Percentiles rank a stretch among this genome's conserved stretches.
phyloP scores from a whole-genome alignment of 805 yeast species.

The Suhomyces emberorum region DNA sequence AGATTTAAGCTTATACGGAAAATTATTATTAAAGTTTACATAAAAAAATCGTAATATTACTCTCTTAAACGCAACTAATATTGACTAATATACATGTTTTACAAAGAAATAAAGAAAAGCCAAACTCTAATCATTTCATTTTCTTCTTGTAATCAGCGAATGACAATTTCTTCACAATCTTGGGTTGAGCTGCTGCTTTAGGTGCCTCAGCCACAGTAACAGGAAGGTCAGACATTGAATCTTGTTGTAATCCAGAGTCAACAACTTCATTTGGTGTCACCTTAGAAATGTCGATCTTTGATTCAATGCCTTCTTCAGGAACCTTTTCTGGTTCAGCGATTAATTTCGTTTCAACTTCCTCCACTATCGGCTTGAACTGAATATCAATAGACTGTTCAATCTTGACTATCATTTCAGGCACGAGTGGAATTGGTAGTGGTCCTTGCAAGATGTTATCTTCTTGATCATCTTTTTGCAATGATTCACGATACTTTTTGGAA shows the following conservation, averaged over 20 bases:
- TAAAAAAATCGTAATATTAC: too few relatives aligned
- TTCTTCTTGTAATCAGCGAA: conserved; percentile 74
- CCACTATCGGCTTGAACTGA: conserved; percentile 22
- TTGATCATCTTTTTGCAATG: conserved; percentile 1
- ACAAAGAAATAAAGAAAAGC: too few relatives aligned
- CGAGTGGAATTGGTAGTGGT: conserved; percentile 19
- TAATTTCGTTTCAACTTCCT: conserved; percentile 13
- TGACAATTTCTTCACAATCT: conserved; percentile 53
- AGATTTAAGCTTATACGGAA: too few relatives aligned
- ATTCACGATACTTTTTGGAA: not conserved
- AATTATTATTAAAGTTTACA: too few relatives aligned
- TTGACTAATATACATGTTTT: too few relatives aligned
- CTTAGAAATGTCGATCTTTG: not conserved
- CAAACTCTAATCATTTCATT: conserved; percentile 27
- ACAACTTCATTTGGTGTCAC: conserved; percentile 1
- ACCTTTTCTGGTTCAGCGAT: conserved; percentile 1
- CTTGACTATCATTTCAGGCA: conserved; percentile 21
- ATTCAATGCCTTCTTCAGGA: conserved; percentile 1
- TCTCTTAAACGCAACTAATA: too few relatives aligned
- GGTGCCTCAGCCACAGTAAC: not conserved
- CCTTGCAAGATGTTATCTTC: not conserved
- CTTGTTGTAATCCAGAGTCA: conserved; percentile 3
- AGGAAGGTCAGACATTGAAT: not conserved
- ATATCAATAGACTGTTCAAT: conserved; percentile 21
- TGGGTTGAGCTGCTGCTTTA: conserved; percentile 7